A percentile compares a stretch with the other conserved stretches of the same genome.
phyloP scores from a whole-genome alignment of 495 filamentous ascomycete genomes.

The Penicillium paxilli region DNA sequence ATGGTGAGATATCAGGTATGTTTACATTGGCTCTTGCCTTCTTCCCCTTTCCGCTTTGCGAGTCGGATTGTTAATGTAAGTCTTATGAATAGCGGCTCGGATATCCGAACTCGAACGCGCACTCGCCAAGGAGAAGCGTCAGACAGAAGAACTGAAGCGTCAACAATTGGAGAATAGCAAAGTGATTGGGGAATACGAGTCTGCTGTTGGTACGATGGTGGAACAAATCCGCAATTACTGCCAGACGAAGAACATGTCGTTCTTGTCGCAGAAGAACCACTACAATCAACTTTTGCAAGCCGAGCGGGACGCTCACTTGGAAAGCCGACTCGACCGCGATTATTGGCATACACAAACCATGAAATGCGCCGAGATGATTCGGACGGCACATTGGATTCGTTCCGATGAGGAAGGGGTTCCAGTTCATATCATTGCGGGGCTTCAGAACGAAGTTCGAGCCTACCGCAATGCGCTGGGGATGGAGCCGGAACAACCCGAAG shows the following conservation, averaged over 20 bases:
- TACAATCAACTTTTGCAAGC: slow-evolving; percentile 60
- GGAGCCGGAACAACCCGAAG: slow-evolving; percentile 52
- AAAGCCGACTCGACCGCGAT: slow-evolving; percentile 62
- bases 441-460: slow-evolving; percentile 57
- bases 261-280: slow-evolving; percentile 55
- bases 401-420: slow-evolving; percentile 52
- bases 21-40: neutral
- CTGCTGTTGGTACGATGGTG: slow-evolving; percentile 54
- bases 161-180: slow-evolving; percentile 53
- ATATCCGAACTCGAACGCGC: slow-evolving; percentile 53
- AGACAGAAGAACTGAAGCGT: slow-evolving; percentile 44
- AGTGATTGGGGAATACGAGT: slow-evolving; percentile 60
- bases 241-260: slow-evolving; percentile 60
- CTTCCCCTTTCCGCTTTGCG: neutral
- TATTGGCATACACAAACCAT: slow-evolving; percentile 62
- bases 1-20: slow-evolving; percentile 48
- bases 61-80: neutral
- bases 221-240: slow-evolving; percentile 63
- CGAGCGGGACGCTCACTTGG: slow-evolving; percentile 56
- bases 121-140: slow-evolving; percentile 50
- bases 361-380: slow-evolving; percentile 53
- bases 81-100: slow-evolving; percentile 37
- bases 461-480: slow-evolving; percentile 53
- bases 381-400: slow-evolving; percentile 49
- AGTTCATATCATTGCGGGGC: slow-evolving; percentile 47